Percentiles rank a stretch among this genome's conserved stretches.
These are phyloP conservation scores for Dendrostoma leiphaemia DNA, from an alignment of 2,329 filamentous ascomycete genomes.

Conservation along the genomic window DNA sequence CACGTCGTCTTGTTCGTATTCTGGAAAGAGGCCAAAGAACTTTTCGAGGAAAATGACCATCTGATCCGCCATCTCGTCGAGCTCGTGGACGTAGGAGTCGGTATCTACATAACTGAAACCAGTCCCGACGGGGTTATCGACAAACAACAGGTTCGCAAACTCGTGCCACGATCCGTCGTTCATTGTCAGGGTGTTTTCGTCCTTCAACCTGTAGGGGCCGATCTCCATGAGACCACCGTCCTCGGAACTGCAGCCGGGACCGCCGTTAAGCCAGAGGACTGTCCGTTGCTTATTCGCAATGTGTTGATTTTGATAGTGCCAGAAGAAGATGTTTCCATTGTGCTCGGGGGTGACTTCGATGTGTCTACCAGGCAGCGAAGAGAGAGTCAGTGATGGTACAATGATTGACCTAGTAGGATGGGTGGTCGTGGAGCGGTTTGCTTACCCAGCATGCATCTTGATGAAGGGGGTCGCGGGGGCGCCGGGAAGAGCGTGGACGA, in stretches of 20 bases:
- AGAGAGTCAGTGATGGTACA: neutral
- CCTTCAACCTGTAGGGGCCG: constrained; percentile 83
- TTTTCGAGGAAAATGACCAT: constrained; percentile 88
- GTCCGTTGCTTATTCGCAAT: constrained; percentile 89
- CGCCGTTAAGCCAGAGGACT: constrained; percentile 95
- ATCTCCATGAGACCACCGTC: constrained; percentile 96
- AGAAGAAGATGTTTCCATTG: constrained; percentile 97
- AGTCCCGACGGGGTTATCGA: constrained; percentile 95
- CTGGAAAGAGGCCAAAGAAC: constrained; percentile 86
- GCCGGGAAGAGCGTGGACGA: constrained; percentile 80
- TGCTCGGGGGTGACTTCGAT: constrained; percentile 82
- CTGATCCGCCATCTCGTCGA: constrained; percentile 85
- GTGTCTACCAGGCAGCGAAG: constrained; percentile 58
- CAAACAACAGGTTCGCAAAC: constrained; percentile 94
- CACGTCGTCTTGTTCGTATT: constrained; percentile 90
- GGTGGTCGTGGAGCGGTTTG: constrained; percentile 15
- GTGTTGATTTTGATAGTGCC: constrained; percentile 94
- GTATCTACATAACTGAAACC: constrained; percentile 96
- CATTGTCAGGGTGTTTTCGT: constrained; percentile 67
- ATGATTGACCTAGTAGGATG: neutral
- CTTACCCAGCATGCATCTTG: constrained; percentile 98
- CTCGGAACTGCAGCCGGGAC: constrained; percentile 95
- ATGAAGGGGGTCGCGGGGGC: constrained; percentile 74
- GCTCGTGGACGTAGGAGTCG: constrained; percentile 79
- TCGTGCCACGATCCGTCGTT: constrained; percentile 99